Percentiles rank a stretch among this genome's conserved stretches.
These are phyloP conservation scores for Cryoendolithus antarcticus DNA, from an alignment of 2,329 filamentous ascomycete genomes.

Conservation along the genomic window DNA sequence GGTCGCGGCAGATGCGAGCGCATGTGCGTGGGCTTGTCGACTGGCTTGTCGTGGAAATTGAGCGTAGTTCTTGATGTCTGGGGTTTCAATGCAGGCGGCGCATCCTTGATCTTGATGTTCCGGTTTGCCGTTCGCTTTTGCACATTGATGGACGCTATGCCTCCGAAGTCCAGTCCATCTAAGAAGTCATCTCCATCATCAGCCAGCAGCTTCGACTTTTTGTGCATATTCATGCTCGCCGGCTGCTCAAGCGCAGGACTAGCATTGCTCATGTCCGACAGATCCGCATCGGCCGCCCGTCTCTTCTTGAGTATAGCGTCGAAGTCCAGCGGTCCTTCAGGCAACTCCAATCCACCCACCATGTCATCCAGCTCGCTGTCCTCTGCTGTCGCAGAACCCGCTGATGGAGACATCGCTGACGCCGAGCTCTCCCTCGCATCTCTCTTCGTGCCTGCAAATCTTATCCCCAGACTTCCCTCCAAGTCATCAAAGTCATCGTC, in stretches of 20 bases:
- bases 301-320: constrained; percentile 63
- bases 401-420: constrained; percentile 81
- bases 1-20: constrained; percentile 70
- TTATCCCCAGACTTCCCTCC: constrained; percentile 86
- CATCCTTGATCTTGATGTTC: constrained; percentile 77
- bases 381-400: constrained; percentile 85
- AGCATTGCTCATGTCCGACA: constrained; percentile 21
- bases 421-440: constrained; percentile 77
- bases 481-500: constrained; percentile 76
- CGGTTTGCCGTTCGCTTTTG: constrained; percentile 76
- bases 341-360: constrained; percentile 77
- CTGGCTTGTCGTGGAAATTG: constrained; percentile 73
- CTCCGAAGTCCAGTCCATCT: constrained; percentile 73
- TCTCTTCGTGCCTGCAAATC: constrained; percentile 74
- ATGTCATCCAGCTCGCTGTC: constrained; percentile 84
- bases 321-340: constrained; percentile 72
- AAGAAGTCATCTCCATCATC: constrained; percentile 61
- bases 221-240: constrained; percentile 24
- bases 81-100: constrained; percentile 55
- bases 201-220: constrained; percentile 20
- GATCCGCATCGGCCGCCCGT: constrained; percentile 37
- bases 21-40: constrained; percentile 24
- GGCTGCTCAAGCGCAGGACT: constrained; percentile 26
- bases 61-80: constrained; percentile 60
- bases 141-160: constrained; percentile 63